A percentile compares a stretch with the other conserved stretches of the same genome.
phyloP scores from a whole-genome alignment of 1,139 yeast genomes.

The Saccharomyces pastorianus region DNA sequence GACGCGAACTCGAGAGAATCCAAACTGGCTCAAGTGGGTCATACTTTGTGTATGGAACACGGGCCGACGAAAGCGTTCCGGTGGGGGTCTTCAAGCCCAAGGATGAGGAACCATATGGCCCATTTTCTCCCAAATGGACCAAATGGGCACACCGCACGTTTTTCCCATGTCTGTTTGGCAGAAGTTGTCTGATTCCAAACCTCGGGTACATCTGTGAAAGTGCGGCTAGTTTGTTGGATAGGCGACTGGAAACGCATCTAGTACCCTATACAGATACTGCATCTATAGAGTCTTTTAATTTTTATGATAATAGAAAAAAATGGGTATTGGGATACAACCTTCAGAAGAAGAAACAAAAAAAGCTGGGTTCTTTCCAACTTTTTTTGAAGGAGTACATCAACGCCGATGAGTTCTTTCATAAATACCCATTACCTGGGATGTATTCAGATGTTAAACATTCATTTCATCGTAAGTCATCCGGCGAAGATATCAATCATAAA shows the following conservation, averaged over 20 bases:
- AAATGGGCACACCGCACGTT: constrained; percentile 71
- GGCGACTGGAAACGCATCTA: constrained; percentile 48
- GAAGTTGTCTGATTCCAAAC: constrained; percentile 66
- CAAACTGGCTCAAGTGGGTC: constrained; percentile 67
- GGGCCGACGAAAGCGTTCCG: constrained; percentile 6
- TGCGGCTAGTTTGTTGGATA: constrained; percentile 60
- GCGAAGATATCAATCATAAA: not conserved
- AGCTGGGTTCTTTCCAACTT: constrained; percentile 62
- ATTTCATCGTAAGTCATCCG: constrained; percentile 1
- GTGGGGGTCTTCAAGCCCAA: constrained; percentile 70
- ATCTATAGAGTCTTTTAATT: constrained; percentile 44
- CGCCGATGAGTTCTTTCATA: constrained; percentile 52
- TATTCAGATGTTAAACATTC: constrained; percentile 6
- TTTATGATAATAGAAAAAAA: constrained; percentile 25
- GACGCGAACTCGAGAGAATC: constrained; percentile 45
- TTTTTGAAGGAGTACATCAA: constrained; percentile 53
- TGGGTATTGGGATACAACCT: constrained; percentile 14
- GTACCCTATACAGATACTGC: constrained; percentile 64
- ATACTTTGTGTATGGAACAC: constrained; percentile 45
- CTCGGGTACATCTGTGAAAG: constrained; percentile 67
- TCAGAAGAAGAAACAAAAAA: constrained; percentile 28
- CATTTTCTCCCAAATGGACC: constrained; percentile 71
- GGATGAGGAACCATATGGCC: constrained; percentile 78
- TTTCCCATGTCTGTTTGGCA: constrained; percentile 70
- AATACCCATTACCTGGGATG: constrained; percentile 48